These are phyloP conservation scores for Debaryomyces udenii DNA, from an alignment of 1,139 yeast genomes.

Conservation along the genomic window DNA sequence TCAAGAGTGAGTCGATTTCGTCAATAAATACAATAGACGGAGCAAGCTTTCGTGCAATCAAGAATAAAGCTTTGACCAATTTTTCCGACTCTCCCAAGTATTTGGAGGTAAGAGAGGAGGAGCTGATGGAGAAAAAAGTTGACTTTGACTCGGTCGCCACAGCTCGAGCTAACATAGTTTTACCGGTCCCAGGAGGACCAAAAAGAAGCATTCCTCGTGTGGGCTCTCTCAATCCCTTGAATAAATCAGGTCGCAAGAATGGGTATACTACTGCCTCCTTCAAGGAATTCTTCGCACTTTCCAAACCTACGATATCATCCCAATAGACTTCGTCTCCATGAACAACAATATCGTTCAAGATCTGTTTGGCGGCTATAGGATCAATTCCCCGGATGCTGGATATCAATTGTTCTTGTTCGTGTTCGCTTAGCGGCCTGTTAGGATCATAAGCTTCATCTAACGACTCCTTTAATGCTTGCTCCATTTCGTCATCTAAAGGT, in stretches of 20 bases:
- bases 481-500: constrained; percentile 16
- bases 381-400: constrained; percentile 45
- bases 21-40: constrained; percentile 96
- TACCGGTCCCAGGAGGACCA: constrained; percentile 99
- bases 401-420: constrained; percentile 62
- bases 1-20: constrained; percentile 89
- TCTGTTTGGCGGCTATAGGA: constrained; percentile 55
- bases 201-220: constrained; percentile 94
- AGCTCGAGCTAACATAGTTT: constrained; percentile 96
- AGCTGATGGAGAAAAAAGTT: constrained; percentile 89
- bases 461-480: constrained; percentile 11
- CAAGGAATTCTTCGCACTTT: constrained; percentile 82
- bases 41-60: constrained; percentile 81
- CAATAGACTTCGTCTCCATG: constrained; percentile 96
- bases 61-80: constrained; percentile 84
- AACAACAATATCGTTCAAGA: constrained; percentile 86
- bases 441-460: constrained; percentile 17
- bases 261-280: constrained; percentile 98
- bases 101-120: constrained; percentile 90
- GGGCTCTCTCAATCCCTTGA: constrained; percentile 90
- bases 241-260: constrained; percentile 88
- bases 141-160: constrained; percentile 97
- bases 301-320: constrained; percentile 96
- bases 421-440: constrained; percentile 48
- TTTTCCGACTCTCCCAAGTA: constrained; percentile 94